Percentiles rank a stretch among this genome's conserved stretches.
Evolutionary conservation across 176 grass and related monocot species (phyloP).

Genomic region (Triticum aestivum): DNA sequence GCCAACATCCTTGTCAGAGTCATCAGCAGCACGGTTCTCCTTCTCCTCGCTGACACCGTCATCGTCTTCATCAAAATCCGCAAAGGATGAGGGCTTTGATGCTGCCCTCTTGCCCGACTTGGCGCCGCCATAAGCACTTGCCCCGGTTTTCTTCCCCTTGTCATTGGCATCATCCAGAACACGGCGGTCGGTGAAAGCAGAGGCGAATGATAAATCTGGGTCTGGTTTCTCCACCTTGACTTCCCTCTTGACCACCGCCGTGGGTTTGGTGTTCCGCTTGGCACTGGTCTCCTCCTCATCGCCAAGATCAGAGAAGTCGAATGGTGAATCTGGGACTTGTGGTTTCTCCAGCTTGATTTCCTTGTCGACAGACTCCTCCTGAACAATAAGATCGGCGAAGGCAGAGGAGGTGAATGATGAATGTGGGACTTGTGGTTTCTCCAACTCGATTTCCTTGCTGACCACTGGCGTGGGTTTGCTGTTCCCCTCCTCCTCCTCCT

Average conservation of each 20-base stretch:
- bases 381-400: neutral
- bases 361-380: neutral
- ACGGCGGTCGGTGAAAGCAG: too few species aligned
- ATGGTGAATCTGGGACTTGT: neutral
- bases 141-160: neutral
- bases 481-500: neutral
- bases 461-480: neutral
- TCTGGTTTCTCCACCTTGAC: neutral
- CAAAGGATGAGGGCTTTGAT: neutral
- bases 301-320: neutral
- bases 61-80: neutral
- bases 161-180: neutral
- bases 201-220: neutral
- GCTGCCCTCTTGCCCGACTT: neutral
- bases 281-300: neutral
- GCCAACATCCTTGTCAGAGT: conserved; percentile 5
- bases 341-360: neutral
- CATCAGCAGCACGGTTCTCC: neutral
- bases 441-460: neutral
- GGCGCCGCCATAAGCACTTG: neutral
- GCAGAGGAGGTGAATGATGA: neutral
- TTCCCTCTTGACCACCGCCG: neutral
- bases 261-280: neutral
- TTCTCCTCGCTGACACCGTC: neutral
- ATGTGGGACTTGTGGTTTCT: neutral